phyloP scores from a whole-genome alignment of 2,329 filamentous ascomycete genomes.

The Fusarium continuum region DNA sequence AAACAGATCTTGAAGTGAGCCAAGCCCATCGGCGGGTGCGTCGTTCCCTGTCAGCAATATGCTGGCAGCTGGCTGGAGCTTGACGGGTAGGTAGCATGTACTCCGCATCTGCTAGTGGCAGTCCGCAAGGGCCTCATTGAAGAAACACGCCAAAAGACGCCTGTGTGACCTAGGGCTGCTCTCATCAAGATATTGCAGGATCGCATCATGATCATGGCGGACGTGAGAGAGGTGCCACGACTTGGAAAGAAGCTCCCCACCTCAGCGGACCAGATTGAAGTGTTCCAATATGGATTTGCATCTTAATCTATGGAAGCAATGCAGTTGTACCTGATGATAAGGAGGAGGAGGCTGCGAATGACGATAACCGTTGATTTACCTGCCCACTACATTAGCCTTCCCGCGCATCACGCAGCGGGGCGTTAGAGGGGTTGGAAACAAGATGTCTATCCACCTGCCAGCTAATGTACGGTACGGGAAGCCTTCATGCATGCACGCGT shows the following conservation, averaged over 20 bases:
- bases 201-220: conserved; percentile 36
- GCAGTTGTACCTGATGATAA: neutral
- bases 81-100: conserved; percentile 38
- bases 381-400: conserved; percentile 47
- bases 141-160: conserved; percentile 23
- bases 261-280: neutral
- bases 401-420: conserved; percentile 44
- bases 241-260: conserved; percentile 11
- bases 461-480: conserved; percentile 42
- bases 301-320: neutral
- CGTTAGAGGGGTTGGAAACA: conserved; percentile 33
- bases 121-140: conserved; percentile 36
- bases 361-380: conserved; percentile 37
- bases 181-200: conserved; percentile 42
- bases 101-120: conserved; percentile 40
- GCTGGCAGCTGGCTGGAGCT: conserved; percentile 31
- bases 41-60: conserved; percentile 39
- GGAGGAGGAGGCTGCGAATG: conserved; percentile 23
- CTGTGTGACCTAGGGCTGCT: conserved; percentile 35
- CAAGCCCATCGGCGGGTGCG: conserved; percentile 34
- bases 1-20: conserved; percentile 42
- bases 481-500: conserved; percentile 35
- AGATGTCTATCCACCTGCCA: conserved; percentile 41
- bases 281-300: neutral
- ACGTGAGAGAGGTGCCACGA: conserved; percentile 20